These are phyloP conservation scores for Botrytis pseudocinerea DNA, from an alignment of 2,329 filamentous ascomycete species.

Conservation along the genomic window DNA sequence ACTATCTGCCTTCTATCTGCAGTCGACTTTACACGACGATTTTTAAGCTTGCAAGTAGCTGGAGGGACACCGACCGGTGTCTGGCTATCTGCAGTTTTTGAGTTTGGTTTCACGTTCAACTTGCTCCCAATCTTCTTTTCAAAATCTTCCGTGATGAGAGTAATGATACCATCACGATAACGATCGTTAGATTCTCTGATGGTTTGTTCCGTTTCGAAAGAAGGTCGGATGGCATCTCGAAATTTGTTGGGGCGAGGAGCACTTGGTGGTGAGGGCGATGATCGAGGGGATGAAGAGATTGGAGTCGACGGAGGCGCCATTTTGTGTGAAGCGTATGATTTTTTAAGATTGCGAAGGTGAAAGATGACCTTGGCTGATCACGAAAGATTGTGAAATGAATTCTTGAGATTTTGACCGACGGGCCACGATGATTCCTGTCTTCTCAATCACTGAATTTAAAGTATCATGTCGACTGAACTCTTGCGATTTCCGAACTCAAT, in stretches of 20 bases:
- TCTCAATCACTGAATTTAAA: background rate
- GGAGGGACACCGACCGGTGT: background rate
- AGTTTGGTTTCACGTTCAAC: background rate
- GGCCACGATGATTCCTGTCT: background rate
- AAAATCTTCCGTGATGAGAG: background rate
- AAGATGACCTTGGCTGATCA: background rate
- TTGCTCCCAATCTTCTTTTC: background rate
- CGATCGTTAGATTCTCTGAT: background rate
- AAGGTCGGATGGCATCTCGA: background rate
- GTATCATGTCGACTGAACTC: background rate
- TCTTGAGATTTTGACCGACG: background rate
- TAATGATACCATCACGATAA: background rate
- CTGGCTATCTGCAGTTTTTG: background rate
- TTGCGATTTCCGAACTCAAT: background rate
- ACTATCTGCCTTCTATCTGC: background rate
- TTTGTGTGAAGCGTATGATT: background rate
- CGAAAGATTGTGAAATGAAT: background rate
- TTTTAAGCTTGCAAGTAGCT: too few species aligned
- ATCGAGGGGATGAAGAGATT: background rate
- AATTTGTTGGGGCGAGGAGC: background rate
- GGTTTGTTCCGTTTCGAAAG: background rate
- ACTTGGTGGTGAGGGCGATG: background rate
- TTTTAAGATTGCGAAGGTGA: background rate
- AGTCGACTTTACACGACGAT: too few species aligned
- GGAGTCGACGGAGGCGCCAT: background rate